Conservation (phyloP, 306 rosid species). For the Quercus variabilis region DNA sequence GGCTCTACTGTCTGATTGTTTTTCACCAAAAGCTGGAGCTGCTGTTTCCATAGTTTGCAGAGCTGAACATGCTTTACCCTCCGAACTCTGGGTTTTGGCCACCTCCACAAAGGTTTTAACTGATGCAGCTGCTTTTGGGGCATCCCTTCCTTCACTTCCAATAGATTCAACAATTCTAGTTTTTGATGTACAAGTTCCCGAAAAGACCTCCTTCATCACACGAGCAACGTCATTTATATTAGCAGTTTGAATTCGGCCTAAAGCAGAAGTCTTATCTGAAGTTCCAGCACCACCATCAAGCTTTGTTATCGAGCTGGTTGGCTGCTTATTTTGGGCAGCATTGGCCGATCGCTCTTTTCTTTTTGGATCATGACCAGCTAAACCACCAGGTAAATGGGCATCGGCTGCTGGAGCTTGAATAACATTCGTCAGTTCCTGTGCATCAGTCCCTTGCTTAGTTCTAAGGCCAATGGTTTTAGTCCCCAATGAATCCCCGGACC, state of each 20-base stretch:
- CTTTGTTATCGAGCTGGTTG: conserved; percentile 34
- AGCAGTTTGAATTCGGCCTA: conserved; percentile 70
- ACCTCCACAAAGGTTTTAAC: conserved; percentile 38
- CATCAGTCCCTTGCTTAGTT: conserved; percentile 42
- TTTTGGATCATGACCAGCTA: conserved; percentile 52
- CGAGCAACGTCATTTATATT: conserved; percentile 93
- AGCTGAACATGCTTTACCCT: conserved; percentile 29
- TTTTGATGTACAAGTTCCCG: conserved; percentile 73
- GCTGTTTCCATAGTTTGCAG: conserved; percentile 12
- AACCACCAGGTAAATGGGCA: conserved; percentile 47
- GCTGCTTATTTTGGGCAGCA: conserved; percentile 57
- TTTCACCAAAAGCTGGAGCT: conserved; percentile 26
- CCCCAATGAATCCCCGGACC: conserved; percentile 39
- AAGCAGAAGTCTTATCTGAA: conserved; percentile 54
- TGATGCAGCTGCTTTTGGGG: conserved; percentile 24
- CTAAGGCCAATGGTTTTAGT: conserved; percentile 39
- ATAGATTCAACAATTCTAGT: conserved; percentile 49
- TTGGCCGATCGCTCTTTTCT: conserved; percentile 59
- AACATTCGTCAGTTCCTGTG: conserved; percentile 36
- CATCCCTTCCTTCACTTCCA: conserved; percentile 51
- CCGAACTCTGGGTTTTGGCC: conserved; percentile 27
- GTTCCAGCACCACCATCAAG: conserved; percentile 54
- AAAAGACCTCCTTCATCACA: conserved; percentile 98
- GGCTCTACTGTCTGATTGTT: conserved; percentile 24
- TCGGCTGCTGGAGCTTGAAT: conserved; percentile 46